phyloP scores from a whole-genome alignment of 2,329 filamentous ascomycete genomes.

The Penicillium hordei region DNA sequence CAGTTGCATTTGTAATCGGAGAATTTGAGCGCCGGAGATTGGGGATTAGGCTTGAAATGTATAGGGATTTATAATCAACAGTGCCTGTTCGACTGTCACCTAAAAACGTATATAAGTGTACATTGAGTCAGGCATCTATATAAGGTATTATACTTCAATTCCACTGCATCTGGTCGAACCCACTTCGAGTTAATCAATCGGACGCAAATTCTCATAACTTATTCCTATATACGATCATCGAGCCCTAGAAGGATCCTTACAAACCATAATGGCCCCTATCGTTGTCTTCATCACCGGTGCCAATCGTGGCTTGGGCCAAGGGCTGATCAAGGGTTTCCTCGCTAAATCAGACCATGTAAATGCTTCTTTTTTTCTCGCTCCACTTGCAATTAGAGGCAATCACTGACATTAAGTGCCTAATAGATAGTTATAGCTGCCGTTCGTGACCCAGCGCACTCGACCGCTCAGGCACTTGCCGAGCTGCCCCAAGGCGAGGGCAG shows the following conservation, averaged over 20 bases:
- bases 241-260: no score
- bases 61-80: not conserved
- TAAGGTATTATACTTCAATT: not conserved
- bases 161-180: not conserved
- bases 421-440: constrained; percentile 41
- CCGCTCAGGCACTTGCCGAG: constrained; percentile 25
- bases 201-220: not conserved
- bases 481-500: constrained; percentile 29
- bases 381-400: not conserved
- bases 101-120: not conserved
- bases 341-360: constrained; percentile 12
- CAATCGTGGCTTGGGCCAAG: constrained; percentile 18
- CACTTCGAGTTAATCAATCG: not conserved
- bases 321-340: constrained; percentile 12
- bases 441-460: constrained; percentile 31
- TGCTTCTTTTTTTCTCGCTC: not conserved
- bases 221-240: not conserved
- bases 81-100: not conserved
- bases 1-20: not conserved
- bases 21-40: not conserved
- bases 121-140: not conserved
- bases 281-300: constrained; percentile 19
- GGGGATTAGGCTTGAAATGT: not conserved
- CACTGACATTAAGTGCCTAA: not conserved
- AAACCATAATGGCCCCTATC: constrained; percentile 7